Base-by-base conservation (phyloP, 208 protist genomes). In the Crithidia expoeki region DNA sequence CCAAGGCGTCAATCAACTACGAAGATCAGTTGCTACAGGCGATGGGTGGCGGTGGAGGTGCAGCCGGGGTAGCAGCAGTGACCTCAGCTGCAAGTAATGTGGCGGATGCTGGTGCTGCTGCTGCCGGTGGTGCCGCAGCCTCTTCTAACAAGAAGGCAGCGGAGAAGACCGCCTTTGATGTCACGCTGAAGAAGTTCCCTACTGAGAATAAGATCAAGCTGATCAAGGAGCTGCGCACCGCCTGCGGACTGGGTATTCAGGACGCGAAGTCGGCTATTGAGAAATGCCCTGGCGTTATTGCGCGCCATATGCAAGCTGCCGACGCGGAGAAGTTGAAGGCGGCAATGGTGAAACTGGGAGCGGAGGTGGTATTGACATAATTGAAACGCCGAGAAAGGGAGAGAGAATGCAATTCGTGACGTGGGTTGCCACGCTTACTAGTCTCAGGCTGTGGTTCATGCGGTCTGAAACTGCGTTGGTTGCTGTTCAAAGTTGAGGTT, bases 231-330 rank as follows among this genome's bases (percentile, higher is more conserved):
- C 83, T 93, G 16, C 86, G 89, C 33, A 68, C 81, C 23, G 82
- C 90, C 23, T 90, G 85, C 38, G 80, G 67, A 23, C 64, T 93
- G 36, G 66, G 66, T 58, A 90, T 95, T 60, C 72, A 77, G 55
- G 89, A 95, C 42, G 89, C 89, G 27, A 95, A 95, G 81, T 57
- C 70, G 19, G 87, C 86, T 1, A 86, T 95, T 46, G 89, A 95
- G 55, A 95, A 93, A 70, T 84, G 79, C 55, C 89, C 89, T 4
- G 89, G 89, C 17, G 70, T 95, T 12, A 79, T 95, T 21, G 85
- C 84, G 28, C 83, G 69, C 33, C 92, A 95, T 52, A 56, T 93
- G 51, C 47, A 44, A 11, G 92, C 85, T 72, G 82, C 72, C 2
- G 89, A 95, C 25, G 89, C 89, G 12, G 86, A 90, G 77, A 95